Conservation (phyloP, 1,139 yeast genomes). For the Taiozyma sp. region DNA sequence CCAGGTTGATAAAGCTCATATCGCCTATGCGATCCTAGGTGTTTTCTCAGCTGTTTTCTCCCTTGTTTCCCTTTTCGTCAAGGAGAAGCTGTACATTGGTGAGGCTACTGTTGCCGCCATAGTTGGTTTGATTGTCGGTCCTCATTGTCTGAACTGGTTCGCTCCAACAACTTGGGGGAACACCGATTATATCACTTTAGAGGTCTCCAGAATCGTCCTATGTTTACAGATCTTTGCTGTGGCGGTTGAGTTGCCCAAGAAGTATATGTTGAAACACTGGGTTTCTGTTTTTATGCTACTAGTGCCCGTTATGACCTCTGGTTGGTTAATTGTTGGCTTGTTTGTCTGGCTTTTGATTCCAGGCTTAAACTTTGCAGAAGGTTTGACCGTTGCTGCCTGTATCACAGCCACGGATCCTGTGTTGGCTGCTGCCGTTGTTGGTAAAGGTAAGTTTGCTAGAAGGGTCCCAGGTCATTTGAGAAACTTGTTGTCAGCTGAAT, state of each 20-base stretch:
- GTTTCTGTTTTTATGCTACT: conserved; percentile 70
- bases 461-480: conserved; percentile 96
- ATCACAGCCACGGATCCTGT: conserved; percentile 98
- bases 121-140: conserved; percentile 90
- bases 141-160: conserved; percentile 89
- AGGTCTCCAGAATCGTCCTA: conserved; percentile 80
- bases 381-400: conserved; percentile 83
- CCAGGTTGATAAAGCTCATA: conserved; percentile 58
- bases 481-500: conserved; percentile 85
- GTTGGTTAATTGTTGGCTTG: conserved; percentile 86
- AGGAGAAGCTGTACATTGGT: conserved; percentile 86
- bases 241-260: conserved; percentile 92
- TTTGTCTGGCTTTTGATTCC: conserved; percentile 87
- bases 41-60: conserved; percentile 86
- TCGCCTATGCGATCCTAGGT: conserved; percentile 92
- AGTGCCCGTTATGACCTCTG: conserved; percentile 90
- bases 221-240: conserved; percentile 96
- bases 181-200: conserved; percentile 79
- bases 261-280: conserved; percentile 92
- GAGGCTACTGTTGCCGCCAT: conserved; percentile 94
- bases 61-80: conserved; percentile 83
- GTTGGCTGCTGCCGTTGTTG: conserved; percentile 96
- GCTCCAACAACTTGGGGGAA: conserved; percentile 90
- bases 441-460: conserved; percentile 95
- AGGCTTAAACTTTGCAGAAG: conserved; percentile 70